These are phyloP conservation scores for Talaromyces sp. DNA, from an alignment of 2,329 filamentous ascomycete species.

Conservation along the genomic window DNA sequence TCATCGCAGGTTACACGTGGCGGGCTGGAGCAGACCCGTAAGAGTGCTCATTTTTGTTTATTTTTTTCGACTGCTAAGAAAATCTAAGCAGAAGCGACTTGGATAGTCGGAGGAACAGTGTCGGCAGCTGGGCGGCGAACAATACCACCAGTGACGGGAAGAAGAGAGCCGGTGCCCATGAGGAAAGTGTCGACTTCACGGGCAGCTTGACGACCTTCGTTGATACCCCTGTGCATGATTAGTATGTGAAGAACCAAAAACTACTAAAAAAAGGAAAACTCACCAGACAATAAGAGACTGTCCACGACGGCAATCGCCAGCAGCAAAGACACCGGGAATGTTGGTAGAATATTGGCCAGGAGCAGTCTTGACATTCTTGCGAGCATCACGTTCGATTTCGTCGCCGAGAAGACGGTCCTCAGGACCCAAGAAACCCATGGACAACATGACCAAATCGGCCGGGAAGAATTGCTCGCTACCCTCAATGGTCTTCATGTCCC, in stretches of 20 bases:
- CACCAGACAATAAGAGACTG: constrained; percentile 96
- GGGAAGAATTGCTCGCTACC: constrained; percentile 94
- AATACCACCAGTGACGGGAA: constrained; percentile 90
- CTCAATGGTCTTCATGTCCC: constrained; percentile 98
- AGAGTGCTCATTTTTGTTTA: background rate
- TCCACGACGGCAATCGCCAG: constrained; percentile 89
- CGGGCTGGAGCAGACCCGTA: background rate
- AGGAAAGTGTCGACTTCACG: constrained; percentile 89
- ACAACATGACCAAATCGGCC: constrained; percentile 86
- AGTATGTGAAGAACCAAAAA: background rate
- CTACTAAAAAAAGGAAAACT: constrained; percentile 31
- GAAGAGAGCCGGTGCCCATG: constrained; percentile 64
- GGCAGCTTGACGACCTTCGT: constrained; percentile 88
- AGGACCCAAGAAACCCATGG: constrained; percentile 95
- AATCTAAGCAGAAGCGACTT: constrained; percentile 7
- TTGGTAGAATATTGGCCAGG: constrained; percentile 85
- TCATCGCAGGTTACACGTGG: constrained; percentile 1
- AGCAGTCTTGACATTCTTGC: constrained; percentile 95
- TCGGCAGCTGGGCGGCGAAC: constrained; percentile 66
- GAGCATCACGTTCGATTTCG: constrained; percentile 82
- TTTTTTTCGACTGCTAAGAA: background rate
- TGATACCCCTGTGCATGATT: constrained; percentile 67
- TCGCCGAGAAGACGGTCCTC: constrained; percentile 83
- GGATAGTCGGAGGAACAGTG: constrained; percentile 29
- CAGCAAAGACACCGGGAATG: constrained; percentile 81